Conservation (phyloP, 768 basidiomycete genomes). For the Boletus subparvulus region DNA sequence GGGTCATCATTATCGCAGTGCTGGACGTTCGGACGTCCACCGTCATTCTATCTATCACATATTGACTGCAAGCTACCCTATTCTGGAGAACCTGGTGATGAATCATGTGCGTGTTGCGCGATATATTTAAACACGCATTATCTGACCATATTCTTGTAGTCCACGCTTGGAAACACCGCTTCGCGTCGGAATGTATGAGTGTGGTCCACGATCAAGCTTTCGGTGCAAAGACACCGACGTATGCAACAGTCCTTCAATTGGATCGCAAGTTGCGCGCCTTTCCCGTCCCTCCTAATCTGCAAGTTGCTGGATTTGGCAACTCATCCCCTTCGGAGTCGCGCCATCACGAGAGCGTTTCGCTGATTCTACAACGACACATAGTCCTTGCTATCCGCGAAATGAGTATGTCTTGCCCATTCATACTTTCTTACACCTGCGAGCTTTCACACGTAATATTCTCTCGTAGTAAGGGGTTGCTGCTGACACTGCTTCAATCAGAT, state of each 20-base stretch:
- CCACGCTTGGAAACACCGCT: conserved; percentile 70
- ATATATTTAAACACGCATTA: neutral
- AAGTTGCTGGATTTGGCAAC: conserved; percentile 65
- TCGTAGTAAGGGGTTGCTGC: neutral
- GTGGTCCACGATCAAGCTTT: conserved; percentile 70
- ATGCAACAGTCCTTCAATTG: conserved; percentile 63
- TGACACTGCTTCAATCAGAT: conserved; percentile 40
- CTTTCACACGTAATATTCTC: conserved; percentile 1
- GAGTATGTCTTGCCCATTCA: conserved; percentile 44
- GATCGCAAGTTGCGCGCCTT: conserved; percentile 68
- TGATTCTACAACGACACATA: conserved; percentile 65
- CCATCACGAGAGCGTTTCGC: conserved; percentile 33
- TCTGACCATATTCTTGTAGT: conserved; percentile 35
- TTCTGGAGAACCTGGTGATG: conserved; percentile 47
- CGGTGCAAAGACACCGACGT: conserved; percentile 66
- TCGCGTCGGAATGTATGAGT: conserved; percentile 67
- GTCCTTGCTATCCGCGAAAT: conserved; percentile 68
- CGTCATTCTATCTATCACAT: conserved; percentile 65
- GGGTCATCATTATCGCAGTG: conserved; percentile 48
- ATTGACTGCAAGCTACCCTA: conserved; percentile 66
- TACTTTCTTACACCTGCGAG: neutral
- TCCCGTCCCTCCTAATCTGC: conserved; percentile 63
- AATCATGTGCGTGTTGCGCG: conserved; percentile 50
- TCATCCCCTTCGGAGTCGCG: conserved; percentile 45
- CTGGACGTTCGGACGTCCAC: conserved; percentile 67